These are phyloP conservation scores for Coniferiporia weirii DNA, from an alignment of 1,284 basidiomycete species.

Conservation along the genomic window DNA sequence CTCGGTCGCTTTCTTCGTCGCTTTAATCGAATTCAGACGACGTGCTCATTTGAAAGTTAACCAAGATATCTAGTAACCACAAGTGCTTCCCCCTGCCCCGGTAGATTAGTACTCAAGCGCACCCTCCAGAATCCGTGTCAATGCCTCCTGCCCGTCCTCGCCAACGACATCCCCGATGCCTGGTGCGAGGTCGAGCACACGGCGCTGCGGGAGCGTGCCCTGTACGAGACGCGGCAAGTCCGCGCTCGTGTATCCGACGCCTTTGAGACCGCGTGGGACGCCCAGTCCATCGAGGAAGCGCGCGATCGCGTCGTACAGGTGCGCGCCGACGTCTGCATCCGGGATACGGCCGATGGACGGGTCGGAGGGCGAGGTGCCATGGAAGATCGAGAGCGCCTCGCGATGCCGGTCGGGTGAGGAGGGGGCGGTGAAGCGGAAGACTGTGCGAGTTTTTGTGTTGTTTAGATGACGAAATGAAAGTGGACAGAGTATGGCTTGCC, in stretches of 20 bases:
- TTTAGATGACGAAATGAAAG: not conserved
- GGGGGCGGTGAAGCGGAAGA: slow-evolving; percentile 92
- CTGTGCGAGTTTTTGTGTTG: slow-evolving; percentile 30
- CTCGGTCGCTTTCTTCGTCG: too few relatives aligned
- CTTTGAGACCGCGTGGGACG: slow-evolving; percentile 84
- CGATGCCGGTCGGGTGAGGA: slow-evolving; percentile 89
- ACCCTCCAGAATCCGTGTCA: slow-evolving; percentile 70
- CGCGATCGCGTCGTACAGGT: slow-evolving; percentile 87
- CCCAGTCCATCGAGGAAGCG: slow-evolving; percentile 84
- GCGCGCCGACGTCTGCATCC: slow-evolving; percentile 76
- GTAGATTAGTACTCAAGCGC: slow-evolving; percentile 63
- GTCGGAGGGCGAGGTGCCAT: slow-evolving; percentile 56
- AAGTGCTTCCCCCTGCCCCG: too few relatives aligned
- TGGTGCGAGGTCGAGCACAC: slow-evolving; percentile 85
- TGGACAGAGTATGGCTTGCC: slow-evolving; percentile 32
- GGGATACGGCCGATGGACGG: slow-evolving; percentile 70
- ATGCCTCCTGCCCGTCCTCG: slow-evolving; percentile 73
- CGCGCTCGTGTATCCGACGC: slow-evolving; percentile 71
- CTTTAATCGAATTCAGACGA: too few relatives aligned
- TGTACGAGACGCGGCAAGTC: slow-evolving; percentile 73
- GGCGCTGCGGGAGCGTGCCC: slow-evolving; percentile 82
- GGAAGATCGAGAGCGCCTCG: slow-evolving; percentile 84
- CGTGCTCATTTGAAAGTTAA: too few relatives aligned
- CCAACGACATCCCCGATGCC: slow-evolving; percentile 76
- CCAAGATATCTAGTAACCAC: too few relatives aligned